Evolutionary conservation across 129 eudicot genomes (phyloP), one percentile per base, ranked within the genome.

Genomic region (Pulicaria dysenterica): DNA sequence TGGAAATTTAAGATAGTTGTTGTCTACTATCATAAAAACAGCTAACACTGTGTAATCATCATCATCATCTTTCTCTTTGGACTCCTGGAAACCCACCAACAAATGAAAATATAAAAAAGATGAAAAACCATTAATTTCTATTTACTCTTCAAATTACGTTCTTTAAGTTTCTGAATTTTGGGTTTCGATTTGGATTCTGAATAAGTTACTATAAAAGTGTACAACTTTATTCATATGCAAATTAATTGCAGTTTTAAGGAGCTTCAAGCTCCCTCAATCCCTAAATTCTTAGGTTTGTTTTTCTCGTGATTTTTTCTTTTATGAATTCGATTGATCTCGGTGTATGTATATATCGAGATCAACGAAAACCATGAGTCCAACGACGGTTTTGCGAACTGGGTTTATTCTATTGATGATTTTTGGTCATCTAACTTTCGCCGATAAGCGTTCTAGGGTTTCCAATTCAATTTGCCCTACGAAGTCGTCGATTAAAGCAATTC

Each of bases 371-470:
- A 77, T 80, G 85, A 73, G 40, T 54, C 31, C 40, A 67, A 38
- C 56, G 5, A 73, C 72, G 80, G 70, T 63, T 54, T 76, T 72
- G 71, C 82, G 64, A 77, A 67, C 81, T 76, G 82, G 84, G 67
- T 77, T 79, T 58, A 45, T 66, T 68, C 70, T 84, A 45, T 72
- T 85, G 31, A 67, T 74, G 66, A 34, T 80, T 46, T 73, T 76
- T 38, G 84, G 72, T 62, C 42, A 43, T 64, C 82, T 87, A 77
- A 60, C 90, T 45, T 82, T 40, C 74, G 83, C 94, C 78, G 86
- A 82, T 70, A 67, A 54, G 65, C 58, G 41, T 64, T 51, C 72
- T 77, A 84, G 73, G 81, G 88, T 64, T 77, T 69, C 84, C 9
- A 57, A 15, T 68, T 77, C 39, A 7, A 68, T 83, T 59, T 88